Percentiles rank a stretch among this genome's conserved stretches.
phyloP scores from a whole-genome alignment of 257 asterid species.

The Capsicum pubescens region DNA sequence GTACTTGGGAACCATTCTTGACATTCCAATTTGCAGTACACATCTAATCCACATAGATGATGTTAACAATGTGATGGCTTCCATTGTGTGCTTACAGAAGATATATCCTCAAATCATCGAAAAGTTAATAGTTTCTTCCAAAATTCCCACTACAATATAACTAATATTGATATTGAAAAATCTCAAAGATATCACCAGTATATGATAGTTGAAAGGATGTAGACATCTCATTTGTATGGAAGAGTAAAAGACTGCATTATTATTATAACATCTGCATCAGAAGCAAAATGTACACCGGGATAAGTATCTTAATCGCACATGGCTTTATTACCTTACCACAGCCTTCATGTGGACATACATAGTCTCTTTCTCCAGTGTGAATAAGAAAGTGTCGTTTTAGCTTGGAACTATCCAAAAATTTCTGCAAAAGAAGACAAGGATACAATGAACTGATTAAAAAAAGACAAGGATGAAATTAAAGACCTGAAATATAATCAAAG shows the following conservation, averaged over 20 bases:
- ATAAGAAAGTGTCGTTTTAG: constrained; percentile 92
- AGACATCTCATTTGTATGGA: not conserved
- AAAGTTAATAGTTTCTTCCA: constrained; percentile 3
- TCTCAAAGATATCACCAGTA: not conserved
- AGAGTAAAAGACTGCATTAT: not conserved
- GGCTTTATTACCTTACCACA: constrained; percentile 88
- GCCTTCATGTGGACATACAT: constrained; percentile 97
- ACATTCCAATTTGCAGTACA: not conserved
- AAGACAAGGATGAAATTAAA: not conserved
- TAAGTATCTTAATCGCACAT: not conserved
- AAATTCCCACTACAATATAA: not conserved
- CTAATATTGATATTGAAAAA: not conserved
- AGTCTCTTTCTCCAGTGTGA: constrained; percentile 97
- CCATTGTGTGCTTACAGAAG: not conserved
- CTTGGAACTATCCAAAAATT: constrained; percentile 98
- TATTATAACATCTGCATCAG: not conserved
- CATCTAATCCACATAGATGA: not conserved
- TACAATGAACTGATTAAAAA: not conserved
- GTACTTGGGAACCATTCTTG: constrained; percentile 12
- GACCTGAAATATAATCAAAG: not conserved
- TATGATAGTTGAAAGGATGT: not conserved
- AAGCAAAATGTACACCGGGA: not conserved
- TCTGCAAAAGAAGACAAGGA: constrained; percentile 59
- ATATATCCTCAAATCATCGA: not conserved
- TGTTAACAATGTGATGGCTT: not conserved